Evolutionary conservation across 2,329 filamentous ascomycete genomes (phyloP), one percentile per base, ranked within the genome.

Genomic region (Pseudogymnoascus sp.): DNA sequence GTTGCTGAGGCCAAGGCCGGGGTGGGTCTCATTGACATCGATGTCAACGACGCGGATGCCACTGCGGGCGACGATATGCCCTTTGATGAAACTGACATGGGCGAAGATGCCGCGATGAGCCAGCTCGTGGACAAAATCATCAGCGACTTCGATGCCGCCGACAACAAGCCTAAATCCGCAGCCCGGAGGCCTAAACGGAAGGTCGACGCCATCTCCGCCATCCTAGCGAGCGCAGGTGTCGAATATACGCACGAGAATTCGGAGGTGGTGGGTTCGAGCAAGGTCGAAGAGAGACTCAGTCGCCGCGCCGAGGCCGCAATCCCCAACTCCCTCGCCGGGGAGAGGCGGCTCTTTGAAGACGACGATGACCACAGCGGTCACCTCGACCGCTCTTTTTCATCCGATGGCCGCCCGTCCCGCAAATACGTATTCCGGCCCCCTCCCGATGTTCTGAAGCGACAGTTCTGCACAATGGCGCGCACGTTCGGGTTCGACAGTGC

Each of bases 161-260:
- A 72, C 25, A 79, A 76, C 60, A 75, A 69, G 65, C 73, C 76
- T 3, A 81, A 80, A 68, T 25, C 36, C 31, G 25, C 21, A 1
- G 38, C 14, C 21, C 21, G 38, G 14, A 66, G 70, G 65, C 65
- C 70, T 1, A 70, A 71, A 11, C 70, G 75, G 0, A 82, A 79
- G 68, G 87, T 82, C 56, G 91, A 97, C 70, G 88, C 91, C 0
- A 83, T 97, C 34, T 89, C 93, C 69, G 95, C 92, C 1, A 97
- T 99, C 66, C 84, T 99, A 1, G 86, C 90, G 2, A 86, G 88
- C 6, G 92, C 90, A 0, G 95, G 95, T 1, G 93, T 99, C 0
- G 88, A 95, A 71, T 99, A 99, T 74, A 96, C 92, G 0, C 95
- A 99, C 72, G 90, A 97, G 69, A 99, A 99, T 73, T 91, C 90